Evolutionary conservation across 495 filamentous ascomycete species (phyloP), one percentile per base, ranked within the genome.

Genomic region (Daldinia decipiens): DNA sequence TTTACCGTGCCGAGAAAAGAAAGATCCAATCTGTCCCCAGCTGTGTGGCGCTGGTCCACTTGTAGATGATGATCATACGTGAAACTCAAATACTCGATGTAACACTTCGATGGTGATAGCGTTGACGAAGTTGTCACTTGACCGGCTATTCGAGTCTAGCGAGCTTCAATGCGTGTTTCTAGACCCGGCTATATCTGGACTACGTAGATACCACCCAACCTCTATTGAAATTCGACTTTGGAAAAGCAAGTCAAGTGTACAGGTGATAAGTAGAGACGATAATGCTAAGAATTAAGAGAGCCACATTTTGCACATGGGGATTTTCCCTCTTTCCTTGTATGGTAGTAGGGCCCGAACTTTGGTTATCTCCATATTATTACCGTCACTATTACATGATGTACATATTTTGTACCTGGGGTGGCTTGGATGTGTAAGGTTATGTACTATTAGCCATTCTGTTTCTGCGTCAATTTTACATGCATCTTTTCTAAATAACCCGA

Each of bases 11-110:
- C 65, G 31, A 62, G 69, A 62, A 13, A 59, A 21, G 34, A 56
- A 40, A 64, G 59, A 56, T 67, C 51, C 52, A 71, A 62, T 54
- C 50, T 21, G 32, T 65, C 62, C 29, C 62, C 57, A 66, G 51
- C 52, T 71, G 31, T 21, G 31, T 62, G 57, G 15, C 17, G 27
- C 50, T 31, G 50, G 50, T n/a, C 62, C 62, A 40, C 43, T 67
- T 51, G 58, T 53, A 71, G 68, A 67, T 67, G 57, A 66, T 62
- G 59, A 62, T 67, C 32, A 59, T 59, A 59, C 51, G 27, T 29
- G 51, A 62, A 71, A 67, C 62, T 71, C 68, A 71, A 71, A 71
- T 71, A 71, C 68, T 63, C 17, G 51, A 71, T 71, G 68, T 62
- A 55, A 71, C 68, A 62, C 21, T 60, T 38, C 19, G 29, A 52